Percentiles rank a stretch among this genome's conserved stretches.
Evolutionary conservation across 225 moss, liverwort and hornwort species (phyloP).

Genomic region (Straminergon stramineum): DNA sequence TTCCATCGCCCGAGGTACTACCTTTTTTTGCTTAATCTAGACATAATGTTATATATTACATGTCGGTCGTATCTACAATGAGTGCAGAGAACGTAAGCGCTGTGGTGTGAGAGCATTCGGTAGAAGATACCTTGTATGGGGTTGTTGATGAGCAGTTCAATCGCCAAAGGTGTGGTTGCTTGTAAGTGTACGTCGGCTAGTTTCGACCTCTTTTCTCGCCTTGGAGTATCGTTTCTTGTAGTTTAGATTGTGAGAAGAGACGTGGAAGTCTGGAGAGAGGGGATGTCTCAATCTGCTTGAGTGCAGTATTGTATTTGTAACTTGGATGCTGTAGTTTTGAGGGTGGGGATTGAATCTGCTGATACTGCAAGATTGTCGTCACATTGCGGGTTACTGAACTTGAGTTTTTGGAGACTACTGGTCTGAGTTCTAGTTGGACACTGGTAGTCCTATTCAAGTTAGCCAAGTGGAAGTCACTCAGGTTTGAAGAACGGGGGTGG

Average conservation of each 20-base stretch:
- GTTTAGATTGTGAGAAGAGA: background rate
- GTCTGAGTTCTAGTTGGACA: background rate
- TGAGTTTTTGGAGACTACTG: background rate
- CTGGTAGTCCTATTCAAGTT: background rate
- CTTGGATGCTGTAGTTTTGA: background rate
- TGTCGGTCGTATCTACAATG: background rate
- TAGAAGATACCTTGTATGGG: too few relatives aligned
- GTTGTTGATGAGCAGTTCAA: background rate
- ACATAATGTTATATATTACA: too few relatives aligned
- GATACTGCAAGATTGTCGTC: background rate
- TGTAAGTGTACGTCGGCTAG: background rate
- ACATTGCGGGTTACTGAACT: background rate
- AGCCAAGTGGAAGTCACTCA: background rate
- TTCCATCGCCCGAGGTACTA: background rate
- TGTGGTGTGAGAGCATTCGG: background rate
- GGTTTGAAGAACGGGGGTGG: background rate
- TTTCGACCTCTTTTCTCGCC: background rate
- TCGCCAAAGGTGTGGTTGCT: background rate
- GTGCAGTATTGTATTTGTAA: background rate
- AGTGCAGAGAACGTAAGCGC: background rate
- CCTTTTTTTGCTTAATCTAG: background rate
- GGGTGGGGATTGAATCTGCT: background rate
- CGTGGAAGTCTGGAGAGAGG: background rate
- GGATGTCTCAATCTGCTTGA: background rate
- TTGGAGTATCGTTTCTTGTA: background rate